Evolutionary conservation across 1,284 basidiomycete species (phyloP), one percentile per base, ranked within the genome.

Genomic region (Boletus nobilissimus): DNA sequence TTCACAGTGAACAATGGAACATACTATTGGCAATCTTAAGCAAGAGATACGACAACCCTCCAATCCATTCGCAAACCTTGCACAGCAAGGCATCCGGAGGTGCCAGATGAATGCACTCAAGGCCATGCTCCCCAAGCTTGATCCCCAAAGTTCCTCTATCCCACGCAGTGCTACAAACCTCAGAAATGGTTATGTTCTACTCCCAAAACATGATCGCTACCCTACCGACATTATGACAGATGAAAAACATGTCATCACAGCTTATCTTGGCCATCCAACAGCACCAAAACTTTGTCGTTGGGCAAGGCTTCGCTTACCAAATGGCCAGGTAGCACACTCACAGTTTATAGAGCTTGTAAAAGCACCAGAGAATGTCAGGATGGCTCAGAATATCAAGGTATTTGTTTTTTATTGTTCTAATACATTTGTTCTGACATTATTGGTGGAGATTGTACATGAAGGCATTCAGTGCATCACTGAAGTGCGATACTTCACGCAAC

Each of bases 1-100:
- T 5, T 76, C 77, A 0, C 80, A 80, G 11, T 80, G 79, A 77
- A 79, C 71, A 0, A 81, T 80, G 75, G 80, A 80, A 32, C 9
- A 38, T 0, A 80, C 75, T 0, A 80, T 80, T 4, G 75, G 80
- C 1, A 80, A 80, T 29, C 70, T 80, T 1, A n/a, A 6, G 0
- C 65, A 70, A 8, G 77, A 80, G 29, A 80, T 80, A 0, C 18
- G 34, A 2, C 67, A 76, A 22, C 75, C 70, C 3, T 76, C 70
- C 0, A 22, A 76, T 34, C 65, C 60, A 9, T 76, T 76, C 18
- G 64, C 32, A 32, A 75, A 76, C 18, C 75, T 76, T 8, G 64
- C 69, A 9, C 69, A 77, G 22, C 74, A 77, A 24, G 64, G 74
- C 0, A 76, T 76, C 5, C 19, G 38, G 9, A 22, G 54, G 9